Conservation (phyloP, 2,329 filamentous ascomycete species). For the Lecanicillium sp. region DNA sequence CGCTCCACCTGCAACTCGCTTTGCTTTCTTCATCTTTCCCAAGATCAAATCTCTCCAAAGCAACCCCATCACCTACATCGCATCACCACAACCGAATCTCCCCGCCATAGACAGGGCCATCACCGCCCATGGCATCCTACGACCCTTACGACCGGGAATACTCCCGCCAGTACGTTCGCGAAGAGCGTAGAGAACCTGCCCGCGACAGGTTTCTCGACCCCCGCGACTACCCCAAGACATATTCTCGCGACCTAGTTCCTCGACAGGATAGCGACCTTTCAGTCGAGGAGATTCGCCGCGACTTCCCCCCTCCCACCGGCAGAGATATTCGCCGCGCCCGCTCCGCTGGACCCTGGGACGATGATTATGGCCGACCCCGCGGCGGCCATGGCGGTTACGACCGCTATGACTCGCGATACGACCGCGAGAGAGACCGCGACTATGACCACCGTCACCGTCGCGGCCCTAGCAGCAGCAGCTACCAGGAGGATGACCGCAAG, state of each 20-base stretch:
- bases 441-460: constrained; percentile 40
- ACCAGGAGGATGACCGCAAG: constrained; percentile 54
- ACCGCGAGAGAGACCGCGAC: constrained; percentile 26
- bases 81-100: background rate
- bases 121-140: constrained; percentile 39
- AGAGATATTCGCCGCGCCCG: constrained; percentile 54
- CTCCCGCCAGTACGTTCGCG: constrained; percentile 46
- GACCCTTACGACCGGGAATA: constrained; percentile 50
- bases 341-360: constrained; percentile 59
- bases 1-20: constrained; percentile 7
- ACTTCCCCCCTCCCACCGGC: constrained; percentile 68
- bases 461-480: constrained; percentile 42
- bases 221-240: constrained; percentile 42
- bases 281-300: constrained; percentile 75
- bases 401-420: constrained; percentile 31
- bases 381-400: constrained; percentile 41
- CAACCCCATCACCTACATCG: constrained; percentile 21
- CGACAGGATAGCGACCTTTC: constrained; percentile 68
- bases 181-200: constrained; percentile 45
- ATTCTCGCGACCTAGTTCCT: constrained; percentile 49
- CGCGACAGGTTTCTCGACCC: constrained; percentile 49
- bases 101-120: background rate
- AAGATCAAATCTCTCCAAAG: background rate
- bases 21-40: constrained; percentile 3
- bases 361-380: constrained; percentile 39